These are phyloP conservation scores for Pythium insidiosum DNA, from an alignment of 352 stramenopile genomes.

Conservation along the genomic window DNA sequence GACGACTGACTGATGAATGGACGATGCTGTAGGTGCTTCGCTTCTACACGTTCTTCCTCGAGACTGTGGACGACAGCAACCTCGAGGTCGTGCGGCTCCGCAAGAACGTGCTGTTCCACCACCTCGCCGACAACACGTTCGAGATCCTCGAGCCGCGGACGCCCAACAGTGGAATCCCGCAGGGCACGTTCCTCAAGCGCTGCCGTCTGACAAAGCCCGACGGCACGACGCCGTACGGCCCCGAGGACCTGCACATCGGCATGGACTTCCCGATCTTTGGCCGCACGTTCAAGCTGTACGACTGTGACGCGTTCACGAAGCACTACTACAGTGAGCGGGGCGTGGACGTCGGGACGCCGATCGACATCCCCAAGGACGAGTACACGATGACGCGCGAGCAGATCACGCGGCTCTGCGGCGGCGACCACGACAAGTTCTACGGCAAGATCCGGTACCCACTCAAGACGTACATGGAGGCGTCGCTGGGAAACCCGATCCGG, in stretches of 20 bases:
- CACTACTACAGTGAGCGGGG: slow-evolving; percentile 42
- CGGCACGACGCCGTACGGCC: slow-evolving; percentile 35
- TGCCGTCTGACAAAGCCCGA: slow-evolving; percentile 53
- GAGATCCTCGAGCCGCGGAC: slow-evolving; percentile 82
- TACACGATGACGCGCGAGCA: slow-evolving; percentile 76
- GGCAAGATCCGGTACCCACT: slow-evolving; percentile 69
- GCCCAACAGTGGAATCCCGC: slow-evolving; percentile 79
- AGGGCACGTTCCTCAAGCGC: slow-evolving; percentile 84
- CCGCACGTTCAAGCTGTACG: slow-evolving; percentile 68
- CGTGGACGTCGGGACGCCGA: slow-evolving; percentile 31
- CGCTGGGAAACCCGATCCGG: slow-evolving; percentile 60
- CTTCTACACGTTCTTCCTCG: slow-evolving; percentile 84
- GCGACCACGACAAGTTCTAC: slow-evolving; percentile 66
- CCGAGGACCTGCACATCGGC: slow-evolving; percentile 49
- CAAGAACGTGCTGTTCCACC: slow-evolving; percentile 73
- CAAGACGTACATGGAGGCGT: slow-evolving; percentile 83
- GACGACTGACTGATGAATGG: no score
- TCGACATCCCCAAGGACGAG: slow-evolving; percentile 70
- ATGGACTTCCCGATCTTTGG: slow-evolving; percentile 72
- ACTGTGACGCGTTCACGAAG: slow-evolving; percentile 68
- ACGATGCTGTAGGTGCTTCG: slow-evolving; percentile 35
- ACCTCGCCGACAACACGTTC: slow-evolving; percentile 83
- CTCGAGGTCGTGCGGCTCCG: slow-evolving; percentile 64
- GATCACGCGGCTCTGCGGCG: slow-evolving; percentile 66
- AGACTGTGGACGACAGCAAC: slow-evolving; percentile 77